A percentile compares a stretch with the other conserved stretches of the same genome.
Conservation (phyloP, 345 rosid genomes). For the Excoecaria agallocha region DNA sequence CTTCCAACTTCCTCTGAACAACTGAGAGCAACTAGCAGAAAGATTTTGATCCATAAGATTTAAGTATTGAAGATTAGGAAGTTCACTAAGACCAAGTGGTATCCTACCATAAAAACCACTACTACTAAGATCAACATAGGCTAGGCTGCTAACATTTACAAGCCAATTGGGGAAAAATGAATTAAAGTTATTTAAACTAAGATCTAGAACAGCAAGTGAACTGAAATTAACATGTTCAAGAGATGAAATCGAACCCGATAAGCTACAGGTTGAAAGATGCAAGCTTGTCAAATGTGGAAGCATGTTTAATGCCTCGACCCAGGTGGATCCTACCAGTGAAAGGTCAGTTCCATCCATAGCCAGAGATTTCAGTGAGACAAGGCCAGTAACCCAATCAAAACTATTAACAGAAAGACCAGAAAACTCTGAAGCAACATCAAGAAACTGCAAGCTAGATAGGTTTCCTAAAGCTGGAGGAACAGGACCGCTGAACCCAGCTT, state of each 20-base stretch:
- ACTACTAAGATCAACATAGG: constrained; percentile 8
- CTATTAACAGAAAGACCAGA: constrained; percentile 14
- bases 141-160: constrained; percentile 21
- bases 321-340: constrained; percentile 11
- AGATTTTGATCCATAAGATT: constrained; percentile 37
- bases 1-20: constrained; percentile 39
- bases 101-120: constrained; percentile 34
- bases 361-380: constrained; percentile 33
- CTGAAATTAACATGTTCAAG: constrained; percentile 18
- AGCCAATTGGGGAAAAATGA: constrained; percentile 20
- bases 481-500: constrained; percentile 32
- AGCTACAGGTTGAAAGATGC: constrained; percentile 27
- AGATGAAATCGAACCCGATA: constrained; percentile 28
- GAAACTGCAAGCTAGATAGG: constrained; percentile 34
- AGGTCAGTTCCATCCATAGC: constrained; percentile 13
- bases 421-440: constrained; percentile 34
- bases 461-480: constrained; percentile 38
- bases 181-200: constrained; percentile 15
- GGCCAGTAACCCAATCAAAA: constrained; percentile 39
- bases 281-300: constrained; percentile 30
- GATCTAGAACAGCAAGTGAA: constrained; percentile 23
- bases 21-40: constrained; percentile 37
- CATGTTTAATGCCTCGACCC: constrained; percentile 6
- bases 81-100: constrained; percentile 38
- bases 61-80: constrained; percentile 30